Evolutionary conservation across 1,284 basidiomycete genomes (phyloP).

Genomic region (Ceratobasidium sp.): DNA sequence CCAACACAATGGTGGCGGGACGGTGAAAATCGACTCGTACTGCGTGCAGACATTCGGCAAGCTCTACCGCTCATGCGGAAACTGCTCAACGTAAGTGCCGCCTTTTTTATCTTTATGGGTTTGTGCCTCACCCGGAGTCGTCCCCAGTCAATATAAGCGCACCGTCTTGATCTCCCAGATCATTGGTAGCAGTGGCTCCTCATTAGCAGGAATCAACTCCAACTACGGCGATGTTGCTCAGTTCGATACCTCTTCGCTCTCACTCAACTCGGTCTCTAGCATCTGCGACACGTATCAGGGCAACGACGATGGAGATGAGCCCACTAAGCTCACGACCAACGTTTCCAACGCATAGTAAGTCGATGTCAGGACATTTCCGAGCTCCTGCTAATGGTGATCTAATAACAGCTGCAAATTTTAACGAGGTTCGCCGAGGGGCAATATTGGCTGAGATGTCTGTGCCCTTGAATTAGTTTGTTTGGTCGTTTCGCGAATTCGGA

Average conservation of each 20-base stretch:
- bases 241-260: constrained; percentile 40
- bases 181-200: background rate
- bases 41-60: no score
- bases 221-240: constrained; percentile 38
- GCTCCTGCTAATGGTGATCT: background rate
- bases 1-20: no score
- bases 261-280: constrained; percentile 2
- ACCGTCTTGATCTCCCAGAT: constrained; percentile 37
- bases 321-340: constrained; percentile 16
- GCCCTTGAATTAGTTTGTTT: no score
- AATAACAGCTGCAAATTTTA: background rate
- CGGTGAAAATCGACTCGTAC: no score
- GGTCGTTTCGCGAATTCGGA: no score
- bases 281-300: constrained; percentile 32
- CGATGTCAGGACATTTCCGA: background rate
- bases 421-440: no score
- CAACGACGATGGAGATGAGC: constrained; percentile 23
- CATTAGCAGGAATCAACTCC: constrained; percentile 4
- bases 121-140: constrained; percentile 36
- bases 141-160: constrained; percentile 42
- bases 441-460: no score
- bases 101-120: background rate
- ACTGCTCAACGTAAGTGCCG: constrained; percentile 23
- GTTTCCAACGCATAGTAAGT: constrained; percentile 23
- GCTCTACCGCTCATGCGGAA: no score